These are phyloP conservation scores for Artomyces pyxidatus DNA, from an alignment of 768 basidiomycete genomes.

Conservation along the genomic window DNA sequence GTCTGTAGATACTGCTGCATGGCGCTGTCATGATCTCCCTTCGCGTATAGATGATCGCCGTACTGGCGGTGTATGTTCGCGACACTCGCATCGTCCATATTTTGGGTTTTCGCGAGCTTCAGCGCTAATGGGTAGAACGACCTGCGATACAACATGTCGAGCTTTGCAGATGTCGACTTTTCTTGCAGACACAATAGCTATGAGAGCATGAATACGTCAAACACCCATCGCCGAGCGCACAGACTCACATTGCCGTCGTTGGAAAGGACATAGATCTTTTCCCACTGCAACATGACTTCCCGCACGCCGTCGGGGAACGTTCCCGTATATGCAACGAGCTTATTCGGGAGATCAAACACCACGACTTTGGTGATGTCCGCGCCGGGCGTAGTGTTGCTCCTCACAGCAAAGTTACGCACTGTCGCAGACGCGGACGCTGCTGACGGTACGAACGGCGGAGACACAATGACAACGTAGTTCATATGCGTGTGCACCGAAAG, in stretches of 20 bases:
- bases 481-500: slow-evolving; percentile 64
- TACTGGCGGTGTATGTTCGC: slow-evolving; percentile 88
- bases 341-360: slow-evolving; percentile 88
- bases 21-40: slow-evolving; percentile 87
- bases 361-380: slow-evolving; percentile 72
- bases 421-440: slow-evolving; percentile 63
- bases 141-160: slow-evolving; percentile 78
- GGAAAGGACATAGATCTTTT: slow-evolving; percentile 67
- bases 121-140: slow-evolving; percentile 76
- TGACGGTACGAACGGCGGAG: slow-evolving; percentile 70
- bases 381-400: slow-evolving; percentile 34
- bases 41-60: slow-evolving; percentile 85
- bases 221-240: neutral
- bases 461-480: slow-evolving; percentile 87
- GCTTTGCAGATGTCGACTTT: slow-evolving; percentile 75
- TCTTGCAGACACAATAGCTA: slow-evolving; percentile 66
- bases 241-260: slow-evolving; percentile 66
- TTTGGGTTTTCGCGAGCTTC: slow-evolving; percentile 73
- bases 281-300: slow-evolving; percentile 77
- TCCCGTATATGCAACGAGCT: slow-evolving; percentile 78
- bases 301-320: slow-evolving; percentile 79
- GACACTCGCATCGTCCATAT: slow-evolving; percentile 61
- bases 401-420: slow-evolving; percentile 63
- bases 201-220: neutral
- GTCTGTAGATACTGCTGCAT: slow-evolving; percentile 92